These are phyloP conservation scores for Kwoniella sp. DNA, from an alignment of 768 basidiomycete genomes.

Conservation along the genomic window DNA sequence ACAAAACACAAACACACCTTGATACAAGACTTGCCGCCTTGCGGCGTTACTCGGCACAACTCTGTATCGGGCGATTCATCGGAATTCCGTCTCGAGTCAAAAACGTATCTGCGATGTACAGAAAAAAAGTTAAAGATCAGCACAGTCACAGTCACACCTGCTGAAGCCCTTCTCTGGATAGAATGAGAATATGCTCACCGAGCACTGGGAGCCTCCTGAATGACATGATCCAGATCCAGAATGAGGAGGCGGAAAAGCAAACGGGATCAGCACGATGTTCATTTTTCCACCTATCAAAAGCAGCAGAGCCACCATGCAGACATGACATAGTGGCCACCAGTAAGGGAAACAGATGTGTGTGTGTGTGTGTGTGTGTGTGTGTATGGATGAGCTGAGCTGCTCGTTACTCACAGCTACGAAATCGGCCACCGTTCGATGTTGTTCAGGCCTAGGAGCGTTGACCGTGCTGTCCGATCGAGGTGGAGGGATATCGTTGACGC, in stretches of 20 bases:
- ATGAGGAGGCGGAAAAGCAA: too few species aligned
- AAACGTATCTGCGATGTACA: conserved; percentile 36
- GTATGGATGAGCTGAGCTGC: background rate
- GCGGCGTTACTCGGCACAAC: conserved; percentile 39
- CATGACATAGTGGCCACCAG: too few species aligned
- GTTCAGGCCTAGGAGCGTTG: conserved; percentile 44
- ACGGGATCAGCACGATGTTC: background rate
- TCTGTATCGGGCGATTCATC: conserved; percentile 38
- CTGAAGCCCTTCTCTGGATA: background rate
- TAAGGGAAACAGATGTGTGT: too few species aligned
- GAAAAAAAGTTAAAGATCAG: background rate
- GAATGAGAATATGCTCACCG: conserved; percentile 24
- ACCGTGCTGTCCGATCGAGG: conserved; percentile 42
- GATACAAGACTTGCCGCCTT: conserved; percentile 48
- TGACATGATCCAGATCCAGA: too few species aligned
- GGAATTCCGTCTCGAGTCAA: conserved; percentile 41
- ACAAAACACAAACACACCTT: too few species aligned
- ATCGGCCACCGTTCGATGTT: conserved; percentile 43
- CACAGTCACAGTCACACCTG: background rate
- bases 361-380: too few species aligned
- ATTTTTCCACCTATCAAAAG: too few species aligned
- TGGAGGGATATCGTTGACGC: conserved; percentile 44
- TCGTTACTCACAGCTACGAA: conserved; percentile 44
- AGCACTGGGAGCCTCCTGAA: conserved; percentile 44
- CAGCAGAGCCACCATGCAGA: too few species aligned